Percentiles rank a stretch among this genome's conserved stretches.
Evolutionary conservation across 352 stramenopile genomes (phyloP).

Genomic region (Phytophthora gonapodyides): DNA sequence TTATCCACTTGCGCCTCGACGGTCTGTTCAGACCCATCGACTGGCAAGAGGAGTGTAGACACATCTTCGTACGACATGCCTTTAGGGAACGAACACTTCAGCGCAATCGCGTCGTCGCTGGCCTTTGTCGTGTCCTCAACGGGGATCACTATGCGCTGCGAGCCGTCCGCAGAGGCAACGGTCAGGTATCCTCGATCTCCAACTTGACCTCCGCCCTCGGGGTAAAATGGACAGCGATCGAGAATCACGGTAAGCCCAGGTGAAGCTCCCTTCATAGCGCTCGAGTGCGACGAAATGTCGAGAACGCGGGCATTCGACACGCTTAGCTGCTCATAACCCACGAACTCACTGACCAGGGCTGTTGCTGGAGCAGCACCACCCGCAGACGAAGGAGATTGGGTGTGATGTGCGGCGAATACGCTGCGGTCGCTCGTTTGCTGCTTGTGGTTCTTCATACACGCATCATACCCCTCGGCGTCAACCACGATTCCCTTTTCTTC

Average conservation of each 20-base stretch:
- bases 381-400: slow-evolving; percentile 15
- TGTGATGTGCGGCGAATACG: slow-evolving; percentile 39
- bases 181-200: slow-evolving; percentile 57
- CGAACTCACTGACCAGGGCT: slow-evolving; percentile 42
- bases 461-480: slow-evolving; percentile 58
- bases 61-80: slow-evolving; percentile 37
- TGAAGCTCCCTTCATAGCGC: slow-evolving; percentile 9
- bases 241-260: slow-evolving; percentile 48
- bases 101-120: slow-evolving; percentile 44
- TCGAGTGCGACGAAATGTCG: slow-evolving; percentile 34
- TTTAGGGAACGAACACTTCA: slow-evolving; percentile 50
- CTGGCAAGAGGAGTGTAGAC: slow-evolving; percentile 19
- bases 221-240: slow-evolving; percentile 74
- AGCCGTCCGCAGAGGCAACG: slow-evolving; percentile 20
- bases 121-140: slow-evolving; percentile 57
- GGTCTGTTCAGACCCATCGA: slow-evolving; percentile 2
- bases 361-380: neutral
- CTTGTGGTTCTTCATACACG: slow-evolving; percentile 54
- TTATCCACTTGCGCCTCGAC: slow-evolving; percentile 56
- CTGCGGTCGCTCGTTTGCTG: slow-evolving; percentile 51
- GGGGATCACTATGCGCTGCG: slow-evolving; percentile 14
- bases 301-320: slow-evolving; percentile 45
- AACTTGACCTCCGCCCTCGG: slow-evolving; percentile 79
- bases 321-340: slow-evolving; percentile 60
- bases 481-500: slow-evolving; percentile 63